phyloP scores from a whole-genome alignment of 2,329 filamentous ascomycete genomes.

The Triangularia setosa region DNA sequence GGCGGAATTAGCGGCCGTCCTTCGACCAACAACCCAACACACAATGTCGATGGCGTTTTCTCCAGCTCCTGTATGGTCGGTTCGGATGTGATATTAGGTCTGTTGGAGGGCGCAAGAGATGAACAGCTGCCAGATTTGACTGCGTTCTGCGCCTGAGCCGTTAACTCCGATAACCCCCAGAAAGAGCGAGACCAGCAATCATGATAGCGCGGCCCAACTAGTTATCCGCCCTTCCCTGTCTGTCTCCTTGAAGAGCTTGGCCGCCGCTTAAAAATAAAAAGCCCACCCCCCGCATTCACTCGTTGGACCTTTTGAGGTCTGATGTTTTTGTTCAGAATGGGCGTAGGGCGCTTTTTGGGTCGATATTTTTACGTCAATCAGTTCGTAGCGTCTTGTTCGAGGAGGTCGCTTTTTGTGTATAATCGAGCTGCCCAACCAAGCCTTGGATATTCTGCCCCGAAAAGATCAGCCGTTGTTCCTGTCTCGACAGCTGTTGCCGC shows the following conservation, averaged over 20 bases:
- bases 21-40: background rate
- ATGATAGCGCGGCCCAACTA: background rate
- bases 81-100: background rate
- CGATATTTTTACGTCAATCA: conserved; percentile 6
- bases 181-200: background rate
- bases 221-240: background rate
- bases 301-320: background rate
- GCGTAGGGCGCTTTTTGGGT: background rate
- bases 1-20: background rate
- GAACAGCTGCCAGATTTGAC: background rate
- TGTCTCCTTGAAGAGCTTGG: background rate
- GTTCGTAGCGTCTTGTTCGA: background rate
- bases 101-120: background rate
- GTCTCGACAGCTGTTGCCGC: conserved; percentile 2
- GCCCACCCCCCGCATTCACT: background rate
- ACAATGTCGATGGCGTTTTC: background rate
- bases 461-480: conserved; percentile 13
- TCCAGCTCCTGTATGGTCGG: background rate
- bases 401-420: background rate
- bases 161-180: background rate
- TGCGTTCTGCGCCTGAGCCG: background rate
- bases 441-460: conserved; percentile 2
- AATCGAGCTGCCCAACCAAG: background rate
- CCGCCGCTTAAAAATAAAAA: background rate
- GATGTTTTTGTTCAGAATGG: background rate